phyloP scores from a whole-genome alignment of 495 filamentous ascomycete species.

The Extremus antarcticus region DNA sequence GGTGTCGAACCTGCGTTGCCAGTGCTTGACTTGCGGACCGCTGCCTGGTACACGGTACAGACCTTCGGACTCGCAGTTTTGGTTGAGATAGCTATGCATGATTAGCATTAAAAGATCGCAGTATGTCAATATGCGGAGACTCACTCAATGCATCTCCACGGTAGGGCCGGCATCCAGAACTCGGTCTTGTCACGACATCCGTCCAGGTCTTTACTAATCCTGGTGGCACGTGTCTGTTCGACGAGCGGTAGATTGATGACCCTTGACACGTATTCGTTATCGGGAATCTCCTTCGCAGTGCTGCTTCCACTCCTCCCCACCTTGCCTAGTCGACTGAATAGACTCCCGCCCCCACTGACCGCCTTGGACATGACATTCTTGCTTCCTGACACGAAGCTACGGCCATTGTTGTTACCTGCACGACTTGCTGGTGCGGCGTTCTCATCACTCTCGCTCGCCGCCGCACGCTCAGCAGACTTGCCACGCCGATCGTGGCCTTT shows the following conservation, averaged over 20 bases:
- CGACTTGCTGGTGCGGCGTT: constrained; percentile 25
- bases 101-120: constrained; percentile 4
- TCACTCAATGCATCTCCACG: constrained; percentile 80
- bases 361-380: constrained; percentile 62
- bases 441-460: constrained; percentile 3
- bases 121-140: constrained; percentile 15
- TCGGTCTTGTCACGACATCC: constrained; percentile 84
- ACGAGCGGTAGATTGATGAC: constrained; percentile 72
- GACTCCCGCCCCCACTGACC: constrained; percentile 57
- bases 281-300: constrained; percentile 54
- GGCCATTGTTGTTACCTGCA: constrained; percentile 12
- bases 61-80: constrained; percentile 80
- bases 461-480: constrained; percentile 17
- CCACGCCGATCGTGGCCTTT: constrained; percentile 15
- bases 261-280: constrained; percentile 65
- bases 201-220: constrained; percentile 76
- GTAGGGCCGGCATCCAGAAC: constrained; percentile 92
- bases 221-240: constrained; percentile 72
- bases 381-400: constrained; percentile 53
- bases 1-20: constrained; percentile 75
- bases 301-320: constrained; percentile 59
- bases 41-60: constrained; percentile 82
- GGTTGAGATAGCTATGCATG: constrained; percentile 61
- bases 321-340: constrained; percentile 68
- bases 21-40: constrained; percentile 70